phyloP scores from a whole-genome alignment of 2,329 filamentous ascomycete genomes.

The Aphanoascus verrucosus region DNA sequence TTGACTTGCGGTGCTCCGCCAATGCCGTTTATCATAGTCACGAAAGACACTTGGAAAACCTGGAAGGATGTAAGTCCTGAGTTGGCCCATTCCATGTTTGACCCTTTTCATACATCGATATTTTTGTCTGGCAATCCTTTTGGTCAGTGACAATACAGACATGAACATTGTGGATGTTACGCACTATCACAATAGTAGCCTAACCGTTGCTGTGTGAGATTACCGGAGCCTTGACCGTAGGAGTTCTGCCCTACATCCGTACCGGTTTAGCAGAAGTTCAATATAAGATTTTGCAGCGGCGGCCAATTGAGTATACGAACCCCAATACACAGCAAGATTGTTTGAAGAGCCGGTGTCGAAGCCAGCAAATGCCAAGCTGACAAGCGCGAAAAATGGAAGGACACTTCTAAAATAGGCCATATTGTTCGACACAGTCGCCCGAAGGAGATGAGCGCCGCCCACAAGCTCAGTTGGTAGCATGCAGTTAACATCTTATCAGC shows the following conservation, averaged over 20 bases:
- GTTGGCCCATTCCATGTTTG: not conserved
- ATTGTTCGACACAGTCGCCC: too few relatives aligned
- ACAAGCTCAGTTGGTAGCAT: too few relatives aligned
- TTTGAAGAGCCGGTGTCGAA: slow-evolving; percentile 37
- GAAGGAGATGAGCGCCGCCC: too few relatives aligned
- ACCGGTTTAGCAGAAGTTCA: not conserved
- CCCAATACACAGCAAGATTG: slow-evolving; percentile 60
- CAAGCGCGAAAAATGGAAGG: slow-evolving; percentile 22
- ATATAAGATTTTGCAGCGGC: not conserved
- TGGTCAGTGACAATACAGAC: not conserved
- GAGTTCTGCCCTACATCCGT: slow-evolving; percentile 46
- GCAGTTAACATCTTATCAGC: too few relatives aligned
- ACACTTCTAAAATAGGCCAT: slow-evolving; percentile 24
- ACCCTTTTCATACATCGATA: slow-evolving; percentile 25
- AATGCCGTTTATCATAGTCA: slow-evolving; percentile 46
- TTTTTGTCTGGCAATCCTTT: not conserved
- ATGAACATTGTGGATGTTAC: not conserved
- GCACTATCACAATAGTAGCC: slow-evolving; percentile 14
- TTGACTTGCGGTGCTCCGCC: slow-evolving; percentile 39
- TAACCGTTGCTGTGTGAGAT: slow-evolving; percentile 12
- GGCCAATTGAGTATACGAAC: slow-evolving; percentile 22
- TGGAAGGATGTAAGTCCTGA: slow-evolving; percentile 20
- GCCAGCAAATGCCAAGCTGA: slow-evolving; percentile 29
- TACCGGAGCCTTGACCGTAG: slow-evolving; percentile 23
- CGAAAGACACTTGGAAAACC: slow-evolving; percentile 56